Percentiles rank a stretch among this genome's conserved stretches.
These are phyloP conservation scores for Penicillium cataractarum DNA, from an alignment of 495 filamentous ascomycete species.

Conservation along the genomic window DNA sequence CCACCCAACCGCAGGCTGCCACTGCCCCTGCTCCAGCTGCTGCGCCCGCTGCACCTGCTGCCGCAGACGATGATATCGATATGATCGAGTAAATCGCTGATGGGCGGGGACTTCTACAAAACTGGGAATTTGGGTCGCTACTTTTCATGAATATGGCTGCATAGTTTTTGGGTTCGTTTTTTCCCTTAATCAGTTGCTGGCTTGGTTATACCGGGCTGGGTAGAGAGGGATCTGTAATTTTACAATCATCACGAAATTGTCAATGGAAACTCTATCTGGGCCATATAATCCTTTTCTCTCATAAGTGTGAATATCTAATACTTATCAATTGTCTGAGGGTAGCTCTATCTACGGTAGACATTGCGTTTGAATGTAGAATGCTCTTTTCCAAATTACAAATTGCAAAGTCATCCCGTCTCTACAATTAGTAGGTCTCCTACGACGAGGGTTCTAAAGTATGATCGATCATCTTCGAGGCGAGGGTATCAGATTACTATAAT, in stretches of 20 bases:
- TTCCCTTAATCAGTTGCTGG: not conserved
- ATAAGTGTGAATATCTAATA: no score
- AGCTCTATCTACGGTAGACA: not conserved
- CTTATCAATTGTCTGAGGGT: no score
- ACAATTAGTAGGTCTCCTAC: not conserved
- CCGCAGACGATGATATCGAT: conserved; percentile 60
- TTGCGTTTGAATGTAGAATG: no score
- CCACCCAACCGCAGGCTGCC: conserved; percentile 24
- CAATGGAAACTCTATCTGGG: conserved; percentile 15
- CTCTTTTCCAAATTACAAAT: no score
- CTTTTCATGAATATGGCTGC: conserved; percentile 1
- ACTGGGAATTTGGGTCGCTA: not conserved
- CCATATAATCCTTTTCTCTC: not conserved
- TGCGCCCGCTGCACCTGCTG: conserved; percentile 26
- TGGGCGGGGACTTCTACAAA: conserved; percentile 13
- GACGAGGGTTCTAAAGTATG: no score
- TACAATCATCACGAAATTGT: conserved; percentile 26
- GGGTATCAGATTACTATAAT: conserved; percentile 8
- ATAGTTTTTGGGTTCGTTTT: not conserved
- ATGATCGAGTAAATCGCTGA: conserved; percentile 55
- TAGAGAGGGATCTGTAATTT: conserved; percentile 22
- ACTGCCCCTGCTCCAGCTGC: conserved; percentile 30
- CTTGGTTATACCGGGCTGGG: not conserved
- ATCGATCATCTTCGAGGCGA: not conserved
- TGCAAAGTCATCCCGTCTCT: not conserved